These are phyloP conservation scores for Sphaerostilbella broomeana DNA, from an alignment of 2,329 filamentous ascomycete genomes.

Conservation along the genomic window DNA sequence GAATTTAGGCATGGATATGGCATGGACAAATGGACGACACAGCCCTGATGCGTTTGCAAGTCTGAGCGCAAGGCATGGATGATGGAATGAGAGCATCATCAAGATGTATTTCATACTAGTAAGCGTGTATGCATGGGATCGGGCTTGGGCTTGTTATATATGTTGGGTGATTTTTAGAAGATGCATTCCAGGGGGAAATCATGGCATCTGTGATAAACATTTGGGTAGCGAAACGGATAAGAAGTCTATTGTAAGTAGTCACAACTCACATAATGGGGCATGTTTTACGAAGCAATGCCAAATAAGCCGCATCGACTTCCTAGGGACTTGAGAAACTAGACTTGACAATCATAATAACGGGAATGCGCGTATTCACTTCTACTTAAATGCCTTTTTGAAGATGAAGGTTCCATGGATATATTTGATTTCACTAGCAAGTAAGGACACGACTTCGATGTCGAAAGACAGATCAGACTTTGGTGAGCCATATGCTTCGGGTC, in stretches of 20 bases:
- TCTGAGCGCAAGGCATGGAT: constrained; percentile 56
- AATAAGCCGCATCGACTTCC: too few species aligned
- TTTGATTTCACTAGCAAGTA: too few species aligned
- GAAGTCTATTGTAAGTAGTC: constrained; percentile 7
- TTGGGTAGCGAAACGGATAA: constrained; percentile 12
- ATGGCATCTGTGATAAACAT: constrained; percentile 8
- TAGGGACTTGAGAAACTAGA: too few species aligned
- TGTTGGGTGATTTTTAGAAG: constrained; percentile 1
- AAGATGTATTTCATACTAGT: constrained; percentile 1
- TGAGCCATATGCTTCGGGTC: too few species aligned
- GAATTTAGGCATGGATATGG: constrained; percentile 56
- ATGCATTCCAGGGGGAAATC: constrained; percentile 3
- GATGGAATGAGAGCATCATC: constrained; percentile 22
- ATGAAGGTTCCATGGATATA: too few species aligned
- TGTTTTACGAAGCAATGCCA: constrained; percentile 5
- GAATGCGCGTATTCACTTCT: too few species aligned
- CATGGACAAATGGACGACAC: constrained; percentile 63
- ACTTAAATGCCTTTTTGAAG: too few species aligned
- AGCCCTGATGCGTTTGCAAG: constrained; percentile 77
- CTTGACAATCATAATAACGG: too few species aligned
- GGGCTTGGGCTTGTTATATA: constrained; percentile 11
- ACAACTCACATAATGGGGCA: constrained; percentile 10
- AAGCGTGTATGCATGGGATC: constrained; percentile 9
- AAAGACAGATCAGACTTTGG: too few species aligned
- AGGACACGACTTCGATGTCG: too few species aligned